A percentile compares a stretch with the other conserved stretches of the same genome.
Evolutionary conservation across 495 filamentous ascomycete species (phyloP).

Genomic region (Aspergillus mulundensis): DNA sequence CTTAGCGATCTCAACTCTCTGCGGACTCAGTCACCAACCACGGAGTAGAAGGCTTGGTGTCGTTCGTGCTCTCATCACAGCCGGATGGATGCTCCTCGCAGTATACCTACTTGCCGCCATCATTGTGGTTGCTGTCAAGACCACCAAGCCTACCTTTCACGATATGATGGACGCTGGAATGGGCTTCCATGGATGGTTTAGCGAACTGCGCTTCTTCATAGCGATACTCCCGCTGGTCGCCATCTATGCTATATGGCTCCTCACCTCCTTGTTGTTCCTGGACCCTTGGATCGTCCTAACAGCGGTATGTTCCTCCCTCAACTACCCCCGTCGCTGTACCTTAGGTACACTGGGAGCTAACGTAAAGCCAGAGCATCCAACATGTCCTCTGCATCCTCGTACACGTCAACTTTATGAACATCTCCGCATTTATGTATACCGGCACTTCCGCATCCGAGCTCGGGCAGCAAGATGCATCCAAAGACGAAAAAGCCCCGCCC

Average conservation of each 20-base stretch:
- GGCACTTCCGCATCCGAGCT: background rate
- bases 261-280: background rate
- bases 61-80: background rate
- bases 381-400: background rate
- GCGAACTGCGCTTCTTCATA: background rate
- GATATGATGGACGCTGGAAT: background rate
- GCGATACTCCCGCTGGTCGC: background rate
- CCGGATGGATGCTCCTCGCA: background rate
- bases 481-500: background rate
- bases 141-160: background rate
- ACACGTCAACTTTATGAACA: background rate
- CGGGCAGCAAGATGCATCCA: background rate
- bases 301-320: background rate
- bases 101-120: background rate
- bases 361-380: background rate
- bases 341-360: too few species aligned
- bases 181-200: background rate
- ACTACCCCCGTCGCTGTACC: background rate
- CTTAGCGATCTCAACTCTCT: background rate
- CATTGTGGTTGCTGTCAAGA: background rate
- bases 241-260: background rate
- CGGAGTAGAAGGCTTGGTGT: background rate
- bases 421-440: background rate
- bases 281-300: background rate
- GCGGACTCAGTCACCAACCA: background rate